Conservation (phyloP, 2,329 filamentous ascomycete genomes). For the Didymella pomorum region DNA sequence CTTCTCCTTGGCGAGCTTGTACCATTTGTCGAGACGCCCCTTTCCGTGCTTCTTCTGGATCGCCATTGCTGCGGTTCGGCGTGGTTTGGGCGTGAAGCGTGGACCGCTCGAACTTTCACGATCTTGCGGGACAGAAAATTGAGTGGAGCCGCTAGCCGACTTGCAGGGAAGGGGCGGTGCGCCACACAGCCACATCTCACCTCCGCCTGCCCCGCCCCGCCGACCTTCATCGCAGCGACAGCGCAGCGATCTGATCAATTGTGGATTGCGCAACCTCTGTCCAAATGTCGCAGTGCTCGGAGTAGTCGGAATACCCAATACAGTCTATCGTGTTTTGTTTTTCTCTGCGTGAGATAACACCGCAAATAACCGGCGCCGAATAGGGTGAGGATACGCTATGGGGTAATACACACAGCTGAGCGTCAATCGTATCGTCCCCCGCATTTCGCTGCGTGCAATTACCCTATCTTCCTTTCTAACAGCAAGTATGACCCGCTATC, state of each 20-base stretch:
- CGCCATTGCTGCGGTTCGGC: conserved; percentile 69
- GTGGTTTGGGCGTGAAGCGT: conserved; percentile 25
- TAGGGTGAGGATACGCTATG: not conserved
- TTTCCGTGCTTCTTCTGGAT: conserved; percentile 99
- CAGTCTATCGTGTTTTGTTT: too few relatives aligned
- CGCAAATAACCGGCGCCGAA: not conserved
- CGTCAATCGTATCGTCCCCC: not conserved
- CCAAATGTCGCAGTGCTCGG: not conserved
- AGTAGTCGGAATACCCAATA: too few relatives aligned
- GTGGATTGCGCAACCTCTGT: not conserved
- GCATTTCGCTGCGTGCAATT: not conserved
- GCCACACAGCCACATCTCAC: conserved; percentile 3
- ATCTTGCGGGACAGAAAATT: conserved; percentile 8
- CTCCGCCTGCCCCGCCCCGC: not conserved
- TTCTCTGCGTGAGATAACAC: not conserved
- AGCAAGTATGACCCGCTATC: not conserved
- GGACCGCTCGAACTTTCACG: conserved; percentile 24
- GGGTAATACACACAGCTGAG: not conserved
- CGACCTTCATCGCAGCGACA: not conserved
- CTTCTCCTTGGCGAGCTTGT: conserved; percentile 97
- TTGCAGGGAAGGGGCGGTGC: not conserved
- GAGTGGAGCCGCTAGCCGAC: conserved; percentile 1
- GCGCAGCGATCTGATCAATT: not conserved
- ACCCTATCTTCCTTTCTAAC: not conserved
- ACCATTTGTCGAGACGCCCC: conserved; percentile 98